These are phyloP conservation scores for Berberis vulgaris DNA, from an alignment of 164 flowering plant genomes.

Conservation along the genomic window DNA sequence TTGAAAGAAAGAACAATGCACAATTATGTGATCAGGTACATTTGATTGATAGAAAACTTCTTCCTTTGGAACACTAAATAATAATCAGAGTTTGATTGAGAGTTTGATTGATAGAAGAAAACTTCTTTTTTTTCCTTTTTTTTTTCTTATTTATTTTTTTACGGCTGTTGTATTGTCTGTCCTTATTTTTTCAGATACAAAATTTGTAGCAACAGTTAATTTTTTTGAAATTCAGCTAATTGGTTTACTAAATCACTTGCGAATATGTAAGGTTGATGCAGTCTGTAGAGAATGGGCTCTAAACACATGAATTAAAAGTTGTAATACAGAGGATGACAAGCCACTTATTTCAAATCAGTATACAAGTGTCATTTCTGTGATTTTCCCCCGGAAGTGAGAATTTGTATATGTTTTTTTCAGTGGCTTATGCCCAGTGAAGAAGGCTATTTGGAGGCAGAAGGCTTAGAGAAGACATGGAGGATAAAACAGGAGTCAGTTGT, in stretches of 20 bases:
- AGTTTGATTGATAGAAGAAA: too few relatives aligned
- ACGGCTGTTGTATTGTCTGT: too few relatives aligned
- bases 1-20: too few relatives aligned
- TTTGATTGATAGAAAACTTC: too few relatives aligned
- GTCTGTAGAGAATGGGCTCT: too few relatives aligned
- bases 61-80: too few relatives aligned
- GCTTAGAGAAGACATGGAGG: slow-evolving; percentile 83
- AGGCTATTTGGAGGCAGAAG: slow-evolving; percentile 85
- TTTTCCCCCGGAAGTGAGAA: slow-evolving; percentile 3
- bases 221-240: too few relatives aligned
- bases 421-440: slow-evolving; percentile 92
- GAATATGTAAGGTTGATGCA: too few relatives aligned
- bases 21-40: too few relatives aligned
- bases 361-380: background rate
- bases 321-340: background rate
- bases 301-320: too few relatives aligned
- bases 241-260: too few relatives aligned
- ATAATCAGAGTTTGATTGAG: background rate
- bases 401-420: slow-evolving; percentile 23
- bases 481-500: slow-evolving; percentile 62
- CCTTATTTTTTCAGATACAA: background rate
- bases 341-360: background rate
- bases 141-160: background rate
- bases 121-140: background rate
- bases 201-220: too few relatives aligned